Evolutionary conservation across 768 basidiomycete genomes (phyloP), one percentile per base, ranked within the genome.

Genomic region (Lactifluus echinatus): DNA sequence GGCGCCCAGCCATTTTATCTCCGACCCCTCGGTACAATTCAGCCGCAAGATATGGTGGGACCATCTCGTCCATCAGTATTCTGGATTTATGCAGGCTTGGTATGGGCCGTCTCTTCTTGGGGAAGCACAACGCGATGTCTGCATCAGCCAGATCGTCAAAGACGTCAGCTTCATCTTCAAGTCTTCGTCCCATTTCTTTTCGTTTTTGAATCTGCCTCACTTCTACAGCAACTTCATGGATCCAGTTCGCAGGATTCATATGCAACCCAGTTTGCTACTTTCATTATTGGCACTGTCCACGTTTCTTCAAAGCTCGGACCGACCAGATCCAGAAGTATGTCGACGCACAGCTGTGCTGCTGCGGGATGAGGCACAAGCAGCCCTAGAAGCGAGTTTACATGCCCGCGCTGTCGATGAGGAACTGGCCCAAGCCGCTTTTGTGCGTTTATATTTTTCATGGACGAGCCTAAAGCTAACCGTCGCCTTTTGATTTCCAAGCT

Each of bases 11-110:
- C 50, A 50, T 12, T 59, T 72, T 23, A 63, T 61, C 34, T 50
- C 72, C 45, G 79, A 82, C 59, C 87, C 87, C 7, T 84, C 85
- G 8, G 70, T 86, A 36, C 75, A 78, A 47, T 87, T 86, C 68
- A 73, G 76, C 17, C 84, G 85, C 49, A 82, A 85, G 71, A 82
- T 80, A 23, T 89, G 88, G 88, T 90, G 85, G 83, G 89, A 89
- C 65, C 80, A 78, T 4, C 74, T 89, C 17, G 69, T 87, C 34
- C 71, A 73, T 39, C 65, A 84, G 28, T 88, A 88, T 66, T 51
- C 64, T 29, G 60, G 53, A 46, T 61, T 54, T 17, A 39, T 47
- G 17, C 31, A 29, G 4, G 39, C 39, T 23, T 21, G 36, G 19
- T 55, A 46, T 36, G 33, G 6, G 14, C 14, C 48, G 7, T 14